Conservation (phyloP, 2,329 filamentous ascomycete species). For the Sclerotiophoma versabilis region DNA sequence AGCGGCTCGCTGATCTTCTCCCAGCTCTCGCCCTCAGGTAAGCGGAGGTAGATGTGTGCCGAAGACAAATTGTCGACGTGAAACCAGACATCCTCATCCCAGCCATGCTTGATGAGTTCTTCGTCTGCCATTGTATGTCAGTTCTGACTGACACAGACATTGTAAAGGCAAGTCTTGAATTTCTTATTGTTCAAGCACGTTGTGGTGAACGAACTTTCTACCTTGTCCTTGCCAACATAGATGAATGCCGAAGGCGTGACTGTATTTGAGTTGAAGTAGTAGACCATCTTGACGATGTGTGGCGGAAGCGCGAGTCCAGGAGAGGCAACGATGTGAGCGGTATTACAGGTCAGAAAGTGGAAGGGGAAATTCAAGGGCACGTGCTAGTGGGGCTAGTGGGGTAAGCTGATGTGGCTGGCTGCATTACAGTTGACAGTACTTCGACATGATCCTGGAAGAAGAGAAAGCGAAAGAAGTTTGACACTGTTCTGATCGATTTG, state of each 20-base stretch:
- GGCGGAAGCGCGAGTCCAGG: not conserved
- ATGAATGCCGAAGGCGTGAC: conserved; percentile 85
- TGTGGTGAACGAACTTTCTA: conserved; percentile 75
- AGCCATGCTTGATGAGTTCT: conserved; percentile 91
- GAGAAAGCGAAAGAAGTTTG: no score
- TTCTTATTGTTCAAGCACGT: not conserved
- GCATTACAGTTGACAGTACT: not conserved
- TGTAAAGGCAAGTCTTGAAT: not conserved
- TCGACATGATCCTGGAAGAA: no score
- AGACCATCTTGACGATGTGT: conserved; percentile 72
- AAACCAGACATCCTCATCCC: conserved; percentile 98
- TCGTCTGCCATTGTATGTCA: conserved; percentile 71
- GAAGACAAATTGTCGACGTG: conserved; percentile 97
- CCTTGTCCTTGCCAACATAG: conserved; percentile 98
- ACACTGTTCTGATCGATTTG: no score
- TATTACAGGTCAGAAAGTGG: conserved; percentile 9
- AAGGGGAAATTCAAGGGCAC: conserved; percentile 36
- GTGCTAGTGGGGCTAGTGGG: conserved; percentile 40
- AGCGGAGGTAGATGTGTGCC: conserved; percentile 92
- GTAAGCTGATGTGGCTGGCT: conserved; percentile 4
- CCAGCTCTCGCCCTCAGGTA: conserved; percentile 81
- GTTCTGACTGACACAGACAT: no score
- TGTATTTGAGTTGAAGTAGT: conserved; percentile 89
- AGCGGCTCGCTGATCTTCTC: conserved; percentile 78
- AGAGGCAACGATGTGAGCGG: conserved; percentile 4